Evolutionary conservation across 2,329 filamentous ascomycete species (phyloP), one percentile per base, ranked within the genome.

Genomic region (Cryphonectria japonica): DNA sequence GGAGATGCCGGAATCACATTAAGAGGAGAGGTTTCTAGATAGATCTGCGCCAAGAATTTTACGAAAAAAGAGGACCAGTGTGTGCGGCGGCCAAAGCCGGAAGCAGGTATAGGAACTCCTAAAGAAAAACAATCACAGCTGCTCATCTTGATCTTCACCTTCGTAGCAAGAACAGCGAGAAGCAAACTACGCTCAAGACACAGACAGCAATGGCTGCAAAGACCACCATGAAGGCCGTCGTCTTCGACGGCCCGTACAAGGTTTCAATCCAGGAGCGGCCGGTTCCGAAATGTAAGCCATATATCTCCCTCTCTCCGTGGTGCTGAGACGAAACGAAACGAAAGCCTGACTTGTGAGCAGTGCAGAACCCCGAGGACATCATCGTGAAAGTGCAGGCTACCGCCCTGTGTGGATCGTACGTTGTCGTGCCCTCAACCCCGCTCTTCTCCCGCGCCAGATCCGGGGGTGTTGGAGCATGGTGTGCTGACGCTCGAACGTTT

Each of bases 371-470:
- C 7, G 87, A 86, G 70, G 95, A 97, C 79, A 88, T 95, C 71
- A 90, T 97, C 75, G 89, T 97, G 77, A 95, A 93, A 80, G 93
- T 97, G 29, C 87, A 89, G 72, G 92, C 93, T 76, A 93, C 94
- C 37, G 95, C 93, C 22, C 86, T 98, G 43, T 98, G 95, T 79
- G 95, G 95, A 78, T 95, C 92, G 93, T 95, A 83, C 78, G 88
- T 84, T 50, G 46, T n/a, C n/a, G 46, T 50, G 22, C 46, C 22
- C 46, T 50, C 22, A 50, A 46, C n/a, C 37, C 71, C 54, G 62
- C 54, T 39, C 65, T 63, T 71, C n/a, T 54, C 41, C 43, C 32
- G 11, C 50, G 69, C 37, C 41, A 68, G 39, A 71, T 60, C n/a
- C 57, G 29, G 41, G 8, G 43, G 41, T 43, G 19, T 46, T 34